Evolutionary conservation across 768 basidiomycete species (phyloP).

Genomic region (Kockovaella imperatae): DNA sequence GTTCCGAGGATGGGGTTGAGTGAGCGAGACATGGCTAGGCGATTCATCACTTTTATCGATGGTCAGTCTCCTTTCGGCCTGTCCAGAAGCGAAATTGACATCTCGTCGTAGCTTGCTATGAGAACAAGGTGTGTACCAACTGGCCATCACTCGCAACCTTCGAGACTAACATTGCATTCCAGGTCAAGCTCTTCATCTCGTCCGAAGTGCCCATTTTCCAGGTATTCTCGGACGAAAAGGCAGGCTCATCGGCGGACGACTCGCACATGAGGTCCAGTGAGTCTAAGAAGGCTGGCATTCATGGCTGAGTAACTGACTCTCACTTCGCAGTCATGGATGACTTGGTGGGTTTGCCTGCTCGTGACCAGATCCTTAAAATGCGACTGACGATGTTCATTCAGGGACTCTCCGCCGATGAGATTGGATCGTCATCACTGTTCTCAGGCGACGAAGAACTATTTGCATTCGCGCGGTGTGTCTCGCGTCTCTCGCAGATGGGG

Average conservation of each 20-base stretch:
- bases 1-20: slow-evolving; percentile 81
- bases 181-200: slow-evolving; percentile 85
- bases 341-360: slow-evolving; percentile 52
- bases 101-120: slow-evolving; percentile 8
- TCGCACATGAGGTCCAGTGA: slow-evolving; percentile 69
- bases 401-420: slow-evolving; percentile 68
- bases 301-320: neutral
- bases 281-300: slow-evolving; percentile 9
- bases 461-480: slow-evolving; percentile 79
- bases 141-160: neutral
- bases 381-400: slow-evolving; percentile 42
- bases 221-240: slow-evolving; percentile 72
- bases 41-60: slow-evolving; percentile 98
- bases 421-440: slow-evolving; percentile 82
- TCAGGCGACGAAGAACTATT: slow-evolving; percentile 95
- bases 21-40: slow-evolving; percentile 80
- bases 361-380: neutral
- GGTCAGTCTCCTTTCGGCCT: slow-evolving; percentile 49
- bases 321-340: slow-evolving; percentile 72
- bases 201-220: slow-evolving; percentile 87
- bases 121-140: slow-evolving; percentile 3
- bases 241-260: slow-evolving; percentile 44
- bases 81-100: neutral
- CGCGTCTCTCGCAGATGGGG: slow-evolving; percentile 45
- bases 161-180: slow-evolving; percentile 1